Evolutionary conservation across 768 basidiomycete species (phyloP).

Genomic region (Pleurotus citrinopileatus): DNA sequence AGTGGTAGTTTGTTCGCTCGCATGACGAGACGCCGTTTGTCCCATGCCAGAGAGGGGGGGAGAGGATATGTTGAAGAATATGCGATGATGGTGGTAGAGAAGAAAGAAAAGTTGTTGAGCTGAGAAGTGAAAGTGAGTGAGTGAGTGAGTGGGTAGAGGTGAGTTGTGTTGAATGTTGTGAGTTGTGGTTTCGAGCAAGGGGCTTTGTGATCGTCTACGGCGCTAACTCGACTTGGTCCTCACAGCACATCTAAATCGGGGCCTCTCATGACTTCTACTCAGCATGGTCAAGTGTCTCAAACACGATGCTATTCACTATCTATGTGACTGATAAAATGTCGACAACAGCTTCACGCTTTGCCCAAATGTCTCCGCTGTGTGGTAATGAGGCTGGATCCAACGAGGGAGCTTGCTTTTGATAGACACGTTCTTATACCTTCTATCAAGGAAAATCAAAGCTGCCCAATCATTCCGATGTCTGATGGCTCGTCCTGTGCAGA

Average conservation of each 20-base stretch:
- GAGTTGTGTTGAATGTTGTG: too few relatives aligned
- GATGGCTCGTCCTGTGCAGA: slow-evolving; percentile 77
- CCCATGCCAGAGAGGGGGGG: not conserved
- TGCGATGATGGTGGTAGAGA: not conserved
- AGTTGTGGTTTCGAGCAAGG: too few relatives aligned
- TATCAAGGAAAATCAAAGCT: slow-evolving; percentile 82
- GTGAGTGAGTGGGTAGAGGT: too few relatives aligned
- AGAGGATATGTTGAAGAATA: not conserved
- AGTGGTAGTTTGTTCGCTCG: not conserved
- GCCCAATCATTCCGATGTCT: slow-evolving; percentile 93
- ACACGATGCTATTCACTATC: not conserved
- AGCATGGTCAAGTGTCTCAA: too few relatives aligned
- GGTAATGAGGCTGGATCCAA: slow-evolving; percentile 57
- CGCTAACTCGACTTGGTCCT: not conserved
- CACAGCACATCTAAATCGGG: not conserved
- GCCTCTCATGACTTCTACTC: too few relatives aligned
- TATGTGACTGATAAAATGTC: slow-evolving; percentile 3
- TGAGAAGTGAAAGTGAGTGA: too few relatives aligned
- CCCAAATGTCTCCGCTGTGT: not conserved
- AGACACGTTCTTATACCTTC: slow-evolving; percentile 65
- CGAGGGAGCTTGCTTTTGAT: slow-evolving; percentile 82
- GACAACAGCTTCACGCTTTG: slow-evolving; percentile 1
- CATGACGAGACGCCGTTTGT: not conserved
- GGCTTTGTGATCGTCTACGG: too few relatives aligned
- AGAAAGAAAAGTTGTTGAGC: not conserved